Evolutionary conservation across 73 alveolate genomes (phyloP).

Genomic region (Diophrys appendiculata): DNA sequence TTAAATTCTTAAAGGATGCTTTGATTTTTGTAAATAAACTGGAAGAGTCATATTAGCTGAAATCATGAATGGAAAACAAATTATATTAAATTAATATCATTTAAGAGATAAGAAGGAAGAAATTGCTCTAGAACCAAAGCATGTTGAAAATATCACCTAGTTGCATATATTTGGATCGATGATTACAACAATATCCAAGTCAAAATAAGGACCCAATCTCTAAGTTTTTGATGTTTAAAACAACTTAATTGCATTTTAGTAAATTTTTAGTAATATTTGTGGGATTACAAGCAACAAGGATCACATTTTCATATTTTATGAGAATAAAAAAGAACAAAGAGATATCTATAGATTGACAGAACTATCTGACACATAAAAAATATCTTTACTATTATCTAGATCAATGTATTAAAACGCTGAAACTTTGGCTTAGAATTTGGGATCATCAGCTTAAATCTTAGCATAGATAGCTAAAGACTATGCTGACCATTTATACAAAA

Average conservation of each 20-base stretch:
- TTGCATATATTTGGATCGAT: no score
- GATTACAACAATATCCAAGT: no score
- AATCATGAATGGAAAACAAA: no score
- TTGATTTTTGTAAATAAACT: no score
- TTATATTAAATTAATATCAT: no score
- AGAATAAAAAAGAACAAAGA: slow-evolving; percentile 41
- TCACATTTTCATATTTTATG: slow-evolving; percentile 58
- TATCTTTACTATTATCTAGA: slow-evolving; percentile 66
- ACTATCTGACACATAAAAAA: slow-evolving; percentile 76
- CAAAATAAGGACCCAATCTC: slow-evolving; percentile 52
- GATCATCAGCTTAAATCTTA: slow-evolving; percentile 71
- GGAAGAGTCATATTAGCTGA: no score
- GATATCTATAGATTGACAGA: slow-evolving; percentile 67
- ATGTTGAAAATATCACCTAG: no score
- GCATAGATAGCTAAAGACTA: slow-evolving; percentile 85
- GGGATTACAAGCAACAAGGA: slow-evolving; percentile 67
- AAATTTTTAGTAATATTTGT: slow-evolving; percentile 23
- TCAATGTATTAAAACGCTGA: slow-evolving; percentile 68
- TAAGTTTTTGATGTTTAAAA: slow-evolving; percentile 68
- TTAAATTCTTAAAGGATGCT: no score
- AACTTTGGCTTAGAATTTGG: slow-evolving; percentile 70
- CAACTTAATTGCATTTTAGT: slow-evolving; percentile 20
- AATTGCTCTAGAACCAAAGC: no score
- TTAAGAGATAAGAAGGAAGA: not conserved
- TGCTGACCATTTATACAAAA: slow-evolving; percentile 83